phyloP scores from a whole-genome alignment of 306 rosid genomes.

The Crotalaria pallida region DNA sequence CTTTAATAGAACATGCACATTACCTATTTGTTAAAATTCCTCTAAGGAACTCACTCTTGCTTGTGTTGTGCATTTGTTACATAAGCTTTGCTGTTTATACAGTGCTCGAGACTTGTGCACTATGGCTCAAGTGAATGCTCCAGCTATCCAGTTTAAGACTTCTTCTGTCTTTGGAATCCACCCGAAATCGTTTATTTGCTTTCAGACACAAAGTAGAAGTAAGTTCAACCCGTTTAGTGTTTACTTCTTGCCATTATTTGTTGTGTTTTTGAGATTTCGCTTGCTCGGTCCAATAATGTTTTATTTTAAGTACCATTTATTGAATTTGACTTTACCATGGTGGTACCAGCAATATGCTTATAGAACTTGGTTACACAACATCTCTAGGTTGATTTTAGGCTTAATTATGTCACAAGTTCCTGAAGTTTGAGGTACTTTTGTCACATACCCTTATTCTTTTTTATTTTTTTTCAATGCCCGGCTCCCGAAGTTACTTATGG shows the following conservation, averaged over 20 bases:
- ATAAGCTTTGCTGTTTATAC: not conserved
- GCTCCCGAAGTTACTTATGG: too few relatives aligned
- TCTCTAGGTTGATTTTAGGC: not conserved
- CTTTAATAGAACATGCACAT: conserved; percentile 20
- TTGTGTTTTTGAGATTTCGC: not conserved
- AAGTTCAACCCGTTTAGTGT: conserved; percentile 23
- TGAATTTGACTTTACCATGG: not conserved
- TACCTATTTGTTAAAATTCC: conserved; percentile 47
- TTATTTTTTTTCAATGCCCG: too few relatives aligned
- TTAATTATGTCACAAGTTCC: too few relatives aligned
- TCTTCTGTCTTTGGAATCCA: conserved; percentile 37
- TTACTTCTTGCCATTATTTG: not conserved
- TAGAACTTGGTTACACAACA: not conserved
- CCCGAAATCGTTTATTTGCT: conserved; percentile 31
- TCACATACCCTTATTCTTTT: too few relatives aligned
- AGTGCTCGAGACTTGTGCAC: not conserved
- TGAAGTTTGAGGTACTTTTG: too few relatives aligned
- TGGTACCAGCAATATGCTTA: not conserved
- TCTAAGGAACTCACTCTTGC: not conserved
- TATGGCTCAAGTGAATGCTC: conserved; percentile 40
- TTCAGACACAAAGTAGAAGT: conserved; percentile 40
- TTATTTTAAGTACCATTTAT: not conserved
- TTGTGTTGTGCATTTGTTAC: not conserved
- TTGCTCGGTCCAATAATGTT: not conserved
- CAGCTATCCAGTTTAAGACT: conserved; percentile 32